phyloP scores from a whole-genome alignment of 2,329 filamentous ascomycete genomes.

The Fusarium sulawesiense region DNA sequence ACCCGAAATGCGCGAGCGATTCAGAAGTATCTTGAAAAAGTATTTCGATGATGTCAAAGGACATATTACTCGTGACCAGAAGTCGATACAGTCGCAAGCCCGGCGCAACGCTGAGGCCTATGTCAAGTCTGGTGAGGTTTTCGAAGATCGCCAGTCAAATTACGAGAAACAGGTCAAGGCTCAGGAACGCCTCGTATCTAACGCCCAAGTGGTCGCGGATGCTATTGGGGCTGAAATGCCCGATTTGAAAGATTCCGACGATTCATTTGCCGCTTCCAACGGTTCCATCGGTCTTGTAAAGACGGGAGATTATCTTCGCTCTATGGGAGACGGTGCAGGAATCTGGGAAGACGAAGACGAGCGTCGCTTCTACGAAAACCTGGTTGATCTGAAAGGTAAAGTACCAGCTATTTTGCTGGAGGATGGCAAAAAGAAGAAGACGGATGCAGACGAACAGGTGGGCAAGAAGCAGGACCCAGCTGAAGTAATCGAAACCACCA shows the following conservation, averaged over 20 bases:
- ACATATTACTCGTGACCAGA: slow-evolving; percentile 91
- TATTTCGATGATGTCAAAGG: slow-evolving; percentile 95
- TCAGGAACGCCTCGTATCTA: slow-evolving; percentile 89
- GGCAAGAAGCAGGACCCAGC: slow-evolving; percentile 76
- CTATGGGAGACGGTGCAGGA: slow-evolving; percentile 88
- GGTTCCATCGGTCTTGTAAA: slow-evolving; percentile 93
- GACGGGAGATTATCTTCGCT: slow-evolving; percentile 90
- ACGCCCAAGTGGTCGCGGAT: slow-evolving; percentile 91
- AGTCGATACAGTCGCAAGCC: slow-evolving; percentile 85
- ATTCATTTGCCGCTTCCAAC: slow-evolving; percentile 71
- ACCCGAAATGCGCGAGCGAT: slow-evolving; percentile 83
- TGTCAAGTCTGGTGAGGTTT: slow-evolving; percentile 97
- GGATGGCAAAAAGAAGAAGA: slow-evolving; percentile 93
- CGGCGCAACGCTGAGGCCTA: slow-evolving; percentile 98
- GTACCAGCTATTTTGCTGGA: slow-evolving; percentile 94
- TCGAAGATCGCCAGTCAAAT: slow-evolving; percentile 95
- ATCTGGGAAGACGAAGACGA: slow-evolving; percentile 99
- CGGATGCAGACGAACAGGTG: slow-evolving; percentile 81
- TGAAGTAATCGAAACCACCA: slow-evolving; percentile 63
- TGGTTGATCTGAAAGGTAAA: slow-evolving; percentile 94
- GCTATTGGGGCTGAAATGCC: slow-evolving; percentile 93
- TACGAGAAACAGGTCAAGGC: slow-evolving; percentile 94
- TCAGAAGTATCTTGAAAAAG: slow-evolving; percentile 83
- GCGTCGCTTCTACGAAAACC: slow-evolving; percentile 95
- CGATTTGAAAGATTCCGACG: slow-evolving; percentile 85